Base-by-base conservation (phyloP, 345 rosid species). In the Eucalyptus curtisii region DNA sequence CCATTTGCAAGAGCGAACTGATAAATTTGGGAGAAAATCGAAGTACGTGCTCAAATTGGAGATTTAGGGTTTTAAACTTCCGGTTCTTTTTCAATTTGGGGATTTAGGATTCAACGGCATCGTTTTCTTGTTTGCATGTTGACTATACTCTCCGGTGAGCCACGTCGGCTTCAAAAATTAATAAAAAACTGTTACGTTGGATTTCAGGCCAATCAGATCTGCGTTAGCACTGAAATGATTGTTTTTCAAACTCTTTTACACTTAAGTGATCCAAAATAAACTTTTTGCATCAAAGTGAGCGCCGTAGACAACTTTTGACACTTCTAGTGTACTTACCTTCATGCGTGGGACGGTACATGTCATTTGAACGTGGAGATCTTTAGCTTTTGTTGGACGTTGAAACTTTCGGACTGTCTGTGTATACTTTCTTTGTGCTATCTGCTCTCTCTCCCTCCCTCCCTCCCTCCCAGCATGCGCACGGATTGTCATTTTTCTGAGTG, bases 221-320 rank as follows among this genome's bases (percentile, higher is more conserved):
- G 2, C 2, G 8, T 52, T 52, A 7, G 2, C 1, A 52, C 2
- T 19, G 24, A 52, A 52, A 52, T 52, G 5, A 52, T 52, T 19
- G 0, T 52, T 52, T 52, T 52, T 52, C 4, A 52, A 52, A 52
- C 1, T 7, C 19, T 7, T 52, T 52, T 4, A 0, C 1, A 52
- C 1, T 19, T 52, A 52, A 52, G 1, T 52, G 10, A 52, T 52
- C 24, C 1, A 52, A 52, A 52, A 52, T 19, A 19, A 52, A 7
- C 10, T 7, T 52, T 52, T 52, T 4, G 2, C 4, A 52, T 52
- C 2, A 52, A 52, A 19, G 0, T 7, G 57, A 52, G 24, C 2
- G 1, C 0, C 0, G 10, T 52, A 52, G 0, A 19, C 0, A 52
- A 52, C 1, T 19, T 52, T 52, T 52, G 1, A 0, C 20, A 52